Percentiles rank a stretch among this genome's conserved stretches.
phyloP scores from a whole-genome alignment of 2,329 filamentous ascomycete species.

The Phialophora verrucosa region DNA sequence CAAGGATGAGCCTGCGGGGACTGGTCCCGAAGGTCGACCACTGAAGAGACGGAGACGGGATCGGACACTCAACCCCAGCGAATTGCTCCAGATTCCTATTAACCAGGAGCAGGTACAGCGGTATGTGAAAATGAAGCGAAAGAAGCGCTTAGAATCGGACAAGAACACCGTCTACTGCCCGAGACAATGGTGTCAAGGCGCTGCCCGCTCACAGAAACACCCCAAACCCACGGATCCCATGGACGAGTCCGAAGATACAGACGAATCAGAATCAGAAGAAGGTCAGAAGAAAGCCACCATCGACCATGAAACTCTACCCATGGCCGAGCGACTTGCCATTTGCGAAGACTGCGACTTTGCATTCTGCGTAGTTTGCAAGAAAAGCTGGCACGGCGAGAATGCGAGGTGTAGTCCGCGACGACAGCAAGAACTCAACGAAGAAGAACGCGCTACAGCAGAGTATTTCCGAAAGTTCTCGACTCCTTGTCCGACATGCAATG shows the following conservation, averaged over 20 bases:
- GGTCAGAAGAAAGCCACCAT: constrained; percentile 44
- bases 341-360: constrained; percentile 90
- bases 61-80: constrained; percentile 76
- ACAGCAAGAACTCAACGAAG: constrained; percentile 73
- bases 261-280: constrained; percentile 56
- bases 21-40: constrained; percentile 42
- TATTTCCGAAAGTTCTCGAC: constrained; percentile 83
- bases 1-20: constrained; percentile 51
- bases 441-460: constrained; percentile 84
- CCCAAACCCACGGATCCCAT: constrained; percentile 72
- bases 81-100: constrained; percentile 78
- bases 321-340: constrained; percentile 73
- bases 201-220: constrained; percentile 76
- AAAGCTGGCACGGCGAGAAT: constrained; percentile 94
- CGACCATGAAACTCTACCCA: constrained; percentile 52
- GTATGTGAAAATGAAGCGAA: constrained; percentile 89
- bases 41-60: constrained; percentile 64
- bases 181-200: constrained; percentile 87
- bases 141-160: constrained; percentile 88
- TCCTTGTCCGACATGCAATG: constrained; percentile 84
- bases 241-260: constrained; percentile 46
- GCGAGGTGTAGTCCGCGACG: constrained; percentile 69
- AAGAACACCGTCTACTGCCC: constrained; percentile 93
- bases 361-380: constrained; percentile 76
- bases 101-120: constrained; percentile 75